Percentiles rank a stretch among this genome's conserved stretches.
Conservation (phyloP, 257 asterid genomes). For the Nicotiana benthamiana region DNA sequence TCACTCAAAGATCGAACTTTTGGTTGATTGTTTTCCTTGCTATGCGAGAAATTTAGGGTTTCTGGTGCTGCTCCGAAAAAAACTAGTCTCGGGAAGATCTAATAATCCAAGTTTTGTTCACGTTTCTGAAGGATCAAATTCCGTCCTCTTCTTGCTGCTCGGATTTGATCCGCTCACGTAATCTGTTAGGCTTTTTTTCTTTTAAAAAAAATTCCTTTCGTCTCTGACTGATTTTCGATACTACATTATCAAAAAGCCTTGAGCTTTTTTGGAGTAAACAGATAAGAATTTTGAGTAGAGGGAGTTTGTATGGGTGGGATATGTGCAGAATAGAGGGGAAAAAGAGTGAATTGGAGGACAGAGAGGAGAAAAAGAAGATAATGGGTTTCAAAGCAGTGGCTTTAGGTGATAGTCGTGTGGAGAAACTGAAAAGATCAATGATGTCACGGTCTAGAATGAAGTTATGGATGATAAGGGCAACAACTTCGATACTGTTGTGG, state of each 20-base stretch:
- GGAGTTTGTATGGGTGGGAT: conserved; percentile 23
- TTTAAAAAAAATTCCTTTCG: neutral
- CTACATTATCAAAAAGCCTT: conserved; percentile 2
- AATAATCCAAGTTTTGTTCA: neutral
- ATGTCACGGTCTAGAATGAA: conserved; percentile 78
- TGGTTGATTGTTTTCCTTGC: neutral
- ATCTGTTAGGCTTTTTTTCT: neutral
- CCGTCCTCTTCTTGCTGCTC: neutral
- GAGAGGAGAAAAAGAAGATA: conserved; percentile 29
- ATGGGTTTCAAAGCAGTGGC: conserved; percentile 66
- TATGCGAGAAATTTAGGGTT: neutral
- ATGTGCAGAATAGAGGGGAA: conserved; percentile 49
- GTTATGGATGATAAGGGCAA: conserved; percentile 88
- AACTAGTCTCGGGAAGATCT: neutral
- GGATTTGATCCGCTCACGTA: neutral
- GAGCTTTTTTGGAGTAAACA: neutral
- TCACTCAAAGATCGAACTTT: conserved; percentile 10
- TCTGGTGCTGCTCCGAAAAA: neutral
- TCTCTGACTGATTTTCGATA: conserved; percentile 8
- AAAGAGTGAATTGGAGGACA: conserved; percentile 26
- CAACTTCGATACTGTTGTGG: conserved; percentile 73
- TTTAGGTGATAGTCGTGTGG: conserved; percentile 53
- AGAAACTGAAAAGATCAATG: conserved; percentile 60
- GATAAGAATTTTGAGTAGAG: conserved; percentile 1
- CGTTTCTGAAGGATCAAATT: neutral